These are phyloP conservation scores for Penicillium psychrosexuale DNA, from an alignment of 2,329 filamentous ascomycete genomes.

Conservation along the genomic window DNA sequence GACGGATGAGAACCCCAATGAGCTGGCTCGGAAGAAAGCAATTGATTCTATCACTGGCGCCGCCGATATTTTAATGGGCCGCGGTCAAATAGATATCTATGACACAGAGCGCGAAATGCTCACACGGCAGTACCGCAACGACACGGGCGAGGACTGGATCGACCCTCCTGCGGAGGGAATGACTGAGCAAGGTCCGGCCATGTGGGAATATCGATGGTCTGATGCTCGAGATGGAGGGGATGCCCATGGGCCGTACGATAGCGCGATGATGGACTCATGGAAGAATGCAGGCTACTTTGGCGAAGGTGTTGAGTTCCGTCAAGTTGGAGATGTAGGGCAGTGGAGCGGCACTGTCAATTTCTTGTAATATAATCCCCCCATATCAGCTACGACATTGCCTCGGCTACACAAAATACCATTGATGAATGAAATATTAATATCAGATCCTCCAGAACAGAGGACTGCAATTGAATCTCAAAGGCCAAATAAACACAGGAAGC, in stretches of 20 bases:
- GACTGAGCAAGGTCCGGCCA: constrained; percentile 38
- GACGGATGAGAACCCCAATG: constrained; percentile 66
- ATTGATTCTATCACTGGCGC: constrained; percentile 85
- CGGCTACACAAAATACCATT: constrained; percentile 1
- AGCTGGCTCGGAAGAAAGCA: constrained; percentile 65
- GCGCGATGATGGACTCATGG: constrained; percentile 84
- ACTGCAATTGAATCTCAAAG: constrained; percentile 21
- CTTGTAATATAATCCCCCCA: constrained; percentile 39
- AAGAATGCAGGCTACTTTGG: constrained; percentile 88
- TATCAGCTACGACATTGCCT: neutral
- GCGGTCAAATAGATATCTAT: constrained; percentile 87
- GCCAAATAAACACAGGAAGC: constrained; percentile 30
- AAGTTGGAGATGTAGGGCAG: constrained; percentile 52
- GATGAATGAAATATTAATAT: constrained; percentile 11
- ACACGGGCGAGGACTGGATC: constrained; percentile 84
- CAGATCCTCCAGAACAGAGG: constrained; percentile 7
- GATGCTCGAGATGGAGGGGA: constrained; percentile 77
- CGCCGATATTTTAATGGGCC: constrained; percentile 77
- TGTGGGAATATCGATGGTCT: constrained; percentile 93
- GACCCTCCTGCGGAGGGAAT: constrained; percentile 45
- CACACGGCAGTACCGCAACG: constrained; percentile 75
- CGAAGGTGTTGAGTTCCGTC: constrained; percentile 75
- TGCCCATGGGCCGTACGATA: constrained; percentile 84
- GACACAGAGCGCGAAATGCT: constrained; percentile 81
- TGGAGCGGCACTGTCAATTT: constrained; percentile 57